Conservation (phyloP, 2,329 filamentous ascomycete species). For the Xylariaceae sp. region DNA sequence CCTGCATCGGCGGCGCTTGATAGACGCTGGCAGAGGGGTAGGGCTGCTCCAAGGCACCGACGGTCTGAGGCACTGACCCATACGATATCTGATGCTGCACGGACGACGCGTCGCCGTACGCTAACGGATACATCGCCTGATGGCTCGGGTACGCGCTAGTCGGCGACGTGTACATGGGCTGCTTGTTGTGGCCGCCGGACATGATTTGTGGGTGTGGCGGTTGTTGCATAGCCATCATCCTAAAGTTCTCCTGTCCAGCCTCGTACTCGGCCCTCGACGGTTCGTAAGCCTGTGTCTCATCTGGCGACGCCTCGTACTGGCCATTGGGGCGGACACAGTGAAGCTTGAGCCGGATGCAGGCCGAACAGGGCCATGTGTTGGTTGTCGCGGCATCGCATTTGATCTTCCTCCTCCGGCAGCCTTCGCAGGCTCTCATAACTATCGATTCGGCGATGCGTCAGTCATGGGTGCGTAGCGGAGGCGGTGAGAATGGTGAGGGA, state of each 20-base stretch:
- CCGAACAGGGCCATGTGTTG: constrained; percentile 95
- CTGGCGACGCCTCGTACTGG: constrained; percentile 58
- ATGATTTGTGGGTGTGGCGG: constrained; percentile 39
- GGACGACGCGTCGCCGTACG: constrained; percentile 43
- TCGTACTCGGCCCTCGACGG: constrained; percentile 40
- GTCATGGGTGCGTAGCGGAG: constrained; percentile 7
- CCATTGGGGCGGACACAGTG: constrained; percentile 88
- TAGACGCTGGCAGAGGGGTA: constrained; percentile 48
- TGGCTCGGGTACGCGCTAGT: constrained; percentile 41
- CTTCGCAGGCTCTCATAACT: constrained; percentile 98
- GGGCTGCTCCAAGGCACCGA: constrained; percentile 46
- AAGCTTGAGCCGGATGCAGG: constrained; percentile 85
- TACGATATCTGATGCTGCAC: constrained; percentile 48
- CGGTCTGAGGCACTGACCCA: constrained; percentile 43
- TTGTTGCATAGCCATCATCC: constrained; percentile 49
- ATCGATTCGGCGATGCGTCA: constrained; percentile 17
- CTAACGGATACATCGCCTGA: constrained; percentile 40
- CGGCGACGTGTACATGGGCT: constrained; percentile 44
- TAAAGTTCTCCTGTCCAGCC: constrained; percentile 41
- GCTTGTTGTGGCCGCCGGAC: constrained; percentile 36
- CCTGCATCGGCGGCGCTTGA: constrained; percentile 48
- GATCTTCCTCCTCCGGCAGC: constrained; percentile 90
- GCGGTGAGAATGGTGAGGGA: constrained; percentile 3
- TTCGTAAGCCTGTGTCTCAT: constrained; percentile 44
- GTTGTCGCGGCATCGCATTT: constrained; percentile 97